Conservation (phyloP, 2,329 filamentous ascomycete genomes). For the Scedosporium boydii region DNA sequence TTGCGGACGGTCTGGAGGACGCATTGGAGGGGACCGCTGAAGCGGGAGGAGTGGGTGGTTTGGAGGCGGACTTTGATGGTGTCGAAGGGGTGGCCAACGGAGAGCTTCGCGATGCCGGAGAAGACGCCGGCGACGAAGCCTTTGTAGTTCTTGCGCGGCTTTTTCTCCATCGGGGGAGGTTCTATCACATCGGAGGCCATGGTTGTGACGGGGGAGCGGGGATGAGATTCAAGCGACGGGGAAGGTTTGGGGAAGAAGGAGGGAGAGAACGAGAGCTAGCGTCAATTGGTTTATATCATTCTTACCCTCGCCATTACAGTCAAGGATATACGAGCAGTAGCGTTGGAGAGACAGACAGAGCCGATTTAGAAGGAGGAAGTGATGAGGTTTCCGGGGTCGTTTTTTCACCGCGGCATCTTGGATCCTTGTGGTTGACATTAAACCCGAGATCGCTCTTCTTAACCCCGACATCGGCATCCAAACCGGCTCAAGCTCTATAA, state of each 20-base stretch:
- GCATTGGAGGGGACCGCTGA: conserved; percentile 80
- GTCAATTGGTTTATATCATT: too few species aligned
- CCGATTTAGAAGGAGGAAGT: too few species aligned
- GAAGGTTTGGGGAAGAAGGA: not conserved
- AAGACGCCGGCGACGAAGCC: conserved; percentile 98
- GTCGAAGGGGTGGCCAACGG: conserved; percentile 73
- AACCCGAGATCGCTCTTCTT: not conserved
- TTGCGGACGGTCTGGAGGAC: conserved; percentile 73
- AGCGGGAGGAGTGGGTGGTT: conserved; percentile 67
- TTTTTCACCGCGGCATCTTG: not conserved
- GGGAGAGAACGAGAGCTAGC: too few species aligned
- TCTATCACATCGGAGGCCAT: conserved; percentile 7
- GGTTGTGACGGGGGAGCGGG: not conserved
- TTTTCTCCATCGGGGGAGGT: not conserved
- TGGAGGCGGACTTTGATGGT: conserved; percentile 95
- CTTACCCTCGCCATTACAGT: too few species aligned
- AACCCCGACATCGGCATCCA: not conserved
- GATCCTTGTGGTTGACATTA: not conserved
- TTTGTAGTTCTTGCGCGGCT: conserved; percentile 55
- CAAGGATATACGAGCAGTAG: too few species aligned
- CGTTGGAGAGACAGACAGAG: too few species aligned
- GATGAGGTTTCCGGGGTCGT: too few species aligned
- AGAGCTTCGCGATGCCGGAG: conserved; percentile 83
- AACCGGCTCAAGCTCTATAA: not conserved
- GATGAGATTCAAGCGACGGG: not conserved